Conservation (phyloP, 306 rosid species). For the Oxytropis ochrocephala region DNA sequence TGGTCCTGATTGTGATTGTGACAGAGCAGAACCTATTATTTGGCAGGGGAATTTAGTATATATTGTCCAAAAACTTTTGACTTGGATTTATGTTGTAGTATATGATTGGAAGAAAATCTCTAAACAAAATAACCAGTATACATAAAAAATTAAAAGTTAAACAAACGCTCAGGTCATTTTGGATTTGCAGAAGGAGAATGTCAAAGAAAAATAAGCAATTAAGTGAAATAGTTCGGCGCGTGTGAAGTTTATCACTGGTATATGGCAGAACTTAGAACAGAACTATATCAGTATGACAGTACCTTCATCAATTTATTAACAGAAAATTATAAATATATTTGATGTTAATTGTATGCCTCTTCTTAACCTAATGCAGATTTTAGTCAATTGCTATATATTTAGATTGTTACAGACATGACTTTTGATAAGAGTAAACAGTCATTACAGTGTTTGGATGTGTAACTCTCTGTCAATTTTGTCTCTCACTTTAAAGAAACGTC, state of each 20-base stretch:
- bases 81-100: conserved; percentile 4
- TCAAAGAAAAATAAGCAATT: conserved; percentile 21
- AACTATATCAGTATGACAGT: background rate
- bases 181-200: conserved; percentile 24
- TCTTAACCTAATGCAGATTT: background rate
- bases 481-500: no score
- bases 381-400: no score
- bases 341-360: background rate
- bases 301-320: background rate
- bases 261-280: background rate
- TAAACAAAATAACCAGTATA: background rate
- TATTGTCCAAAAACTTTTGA: conserved; percentile 16
- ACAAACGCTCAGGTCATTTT: background rate
- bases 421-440: no score
- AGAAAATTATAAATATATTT: background rate
- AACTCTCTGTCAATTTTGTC: no score
- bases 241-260: no score
- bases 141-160: background rate
- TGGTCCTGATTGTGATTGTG: conserved; percentile 30
- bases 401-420: no score
- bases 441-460: no score
- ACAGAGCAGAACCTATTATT: conserved; percentile 27
- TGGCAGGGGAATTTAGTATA: conserved; percentile 29
- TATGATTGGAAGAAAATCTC: background rate
- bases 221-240: background rate